Evolutionary conservation across 1,139 yeast genomes (phyloP), one percentile per base, ranked within the genome.

Genomic region (Blastobotrys malaysiensis): DNA sequence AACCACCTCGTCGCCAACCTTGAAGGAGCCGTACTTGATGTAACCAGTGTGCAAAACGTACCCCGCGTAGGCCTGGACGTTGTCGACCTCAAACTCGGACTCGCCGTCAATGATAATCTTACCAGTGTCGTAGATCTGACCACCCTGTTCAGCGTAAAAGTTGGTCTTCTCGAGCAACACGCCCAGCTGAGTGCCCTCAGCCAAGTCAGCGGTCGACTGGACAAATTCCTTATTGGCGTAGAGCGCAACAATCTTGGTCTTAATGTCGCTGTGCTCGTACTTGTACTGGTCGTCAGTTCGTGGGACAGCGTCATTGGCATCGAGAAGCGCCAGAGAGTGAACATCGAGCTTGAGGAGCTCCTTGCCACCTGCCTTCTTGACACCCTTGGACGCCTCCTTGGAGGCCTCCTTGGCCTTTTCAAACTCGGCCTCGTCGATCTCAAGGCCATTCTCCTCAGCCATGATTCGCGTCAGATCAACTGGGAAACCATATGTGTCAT

Each of bases 401-500:
- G 97, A 88, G 62, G 84, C 95, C 63, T 82, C 80, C 68, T 84
- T 87, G 48, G 99, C 98, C 65, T 80, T 80, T 73, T 91, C 97
- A 68, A 93, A 93, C 48, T 89, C 98, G 53, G 77, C 83, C 68
- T 89, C 96, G 70, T 93, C 97, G 62, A 93, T 91, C 65, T 84
- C 85, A 64, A 93, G 80, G n/a, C 95, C 96, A 55, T 95, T 89
- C 75, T 93, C 99, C 73, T 91, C 98, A 48, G 99, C 99, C 99
- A 93, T 95, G 69, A 93, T 81, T 70, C 96, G 83, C 45, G 99
- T 95, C 71, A 93, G 82, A 74, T 93, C 99, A 53, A 90, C 97
- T 46, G 99, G 99, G 87, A 93, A 93, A 55, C 99, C 99, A 68
- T 91, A 93, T n/a, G 99, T 95, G 67, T 93, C 99, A 65, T 95